phyloP scores from a whole-genome alignment of 345 rosid species.

The Litchi chinensis region DNA sequence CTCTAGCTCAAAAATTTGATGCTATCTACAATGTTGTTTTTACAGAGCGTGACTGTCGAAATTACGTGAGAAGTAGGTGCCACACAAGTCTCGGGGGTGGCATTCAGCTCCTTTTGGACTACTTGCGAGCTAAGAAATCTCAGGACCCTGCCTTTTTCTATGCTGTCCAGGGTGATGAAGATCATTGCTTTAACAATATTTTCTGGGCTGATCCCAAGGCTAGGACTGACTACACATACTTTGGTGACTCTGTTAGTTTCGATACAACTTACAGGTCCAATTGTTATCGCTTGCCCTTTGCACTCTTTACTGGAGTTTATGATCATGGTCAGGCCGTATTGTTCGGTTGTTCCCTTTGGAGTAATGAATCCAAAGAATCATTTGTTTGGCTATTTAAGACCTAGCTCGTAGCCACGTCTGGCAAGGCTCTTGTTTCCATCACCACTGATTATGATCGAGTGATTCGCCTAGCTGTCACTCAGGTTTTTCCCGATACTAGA shows the following conservation, averaged over 20 bases:
- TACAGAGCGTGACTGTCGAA: constrained; percentile 38
- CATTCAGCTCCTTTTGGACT: constrained; percentile 40
- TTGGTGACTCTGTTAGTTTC: constrained; percentile 41
- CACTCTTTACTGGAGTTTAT: constrained; percentile 45
- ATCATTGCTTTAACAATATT: constrained; percentile 31
- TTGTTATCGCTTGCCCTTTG: constrained; percentile 44
- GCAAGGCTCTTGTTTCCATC: constrained; percentile 34
- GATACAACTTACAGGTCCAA: constrained; percentile 44
- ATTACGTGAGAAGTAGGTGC: constrained; percentile 40
- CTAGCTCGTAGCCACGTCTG: constrained; percentile 41
- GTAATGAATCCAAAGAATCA: constrained; percentile 40
- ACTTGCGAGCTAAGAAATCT: constrained; percentile 33
- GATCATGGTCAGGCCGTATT: constrained; percentile 50
- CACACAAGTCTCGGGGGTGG: constrained; percentile 39
- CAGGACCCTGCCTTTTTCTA: constrained; percentile 42
- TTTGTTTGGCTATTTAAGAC: constrained; percentile 45
- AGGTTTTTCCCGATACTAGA: constrained; percentile 39
- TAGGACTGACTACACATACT: constrained; percentile 35
- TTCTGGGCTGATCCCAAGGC: constrained; percentile 48
- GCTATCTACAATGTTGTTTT: constrained; percentile 40
- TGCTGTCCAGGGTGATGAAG: constrained; percentile 37
- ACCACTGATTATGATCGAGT: constrained; percentile 40
- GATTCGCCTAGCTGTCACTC: constrained; percentile 33
- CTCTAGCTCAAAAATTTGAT: constrained; percentile 35
- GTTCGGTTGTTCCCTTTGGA: constrained; percentile 44